Base-by-base conservation (phyloP, 1,284 basidiomycete genomes). In the Megacollybia platyphylla region DNA sequence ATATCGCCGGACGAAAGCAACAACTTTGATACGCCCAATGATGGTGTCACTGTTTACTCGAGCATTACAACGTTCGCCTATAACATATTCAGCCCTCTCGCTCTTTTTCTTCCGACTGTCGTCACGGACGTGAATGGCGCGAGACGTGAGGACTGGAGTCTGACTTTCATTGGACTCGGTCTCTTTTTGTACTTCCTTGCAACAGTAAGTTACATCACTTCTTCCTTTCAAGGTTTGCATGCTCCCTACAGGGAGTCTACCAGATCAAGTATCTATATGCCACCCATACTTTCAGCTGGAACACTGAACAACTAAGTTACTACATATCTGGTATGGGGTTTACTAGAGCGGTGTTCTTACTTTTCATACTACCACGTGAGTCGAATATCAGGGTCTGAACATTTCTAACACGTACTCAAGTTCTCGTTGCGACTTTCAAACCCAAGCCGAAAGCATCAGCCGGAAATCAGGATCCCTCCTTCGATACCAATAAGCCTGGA, bases 261-360 rank as follows among this genome's bases (percentile, higher is more conserved):
- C 65, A 66, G 24, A 62, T 65, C 32, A 73, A 73, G 52, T 73
- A 71, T 48, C 54, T 73, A 34, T 74, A 73, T 46, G 70, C 67
- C 4, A 64, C 66, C 50, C 68, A 73, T 48, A 64, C 69, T 1
- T 74, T 70, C 48, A 34, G 7, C n/a, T 73, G 71, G 71, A 65
- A 61, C 4, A 64, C 68, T 11, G 63, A 65, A 28, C 58, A 68
- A 57, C 67, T 70, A 36, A 46, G 48, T 29, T 49, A 71, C 48
- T 74, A 72, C 45, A 72, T 74, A 58, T 71, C 70, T 0, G 59
- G 67, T 7, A 52, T 73, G 7, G 71, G 70, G 58, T 59, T 66
- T 20, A 56, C 65, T 5, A 57, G 70, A 40, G 70, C 71, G 0
- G 48, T 70, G 31, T 69, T 67, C 48, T 56, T 73, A 6, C 57